Evolutionary conservation across 1,284 basidiomycete species (phyloP), one percentile per base, ranked within the genome.

Genomic region (Tremellales sp.): DNA sequence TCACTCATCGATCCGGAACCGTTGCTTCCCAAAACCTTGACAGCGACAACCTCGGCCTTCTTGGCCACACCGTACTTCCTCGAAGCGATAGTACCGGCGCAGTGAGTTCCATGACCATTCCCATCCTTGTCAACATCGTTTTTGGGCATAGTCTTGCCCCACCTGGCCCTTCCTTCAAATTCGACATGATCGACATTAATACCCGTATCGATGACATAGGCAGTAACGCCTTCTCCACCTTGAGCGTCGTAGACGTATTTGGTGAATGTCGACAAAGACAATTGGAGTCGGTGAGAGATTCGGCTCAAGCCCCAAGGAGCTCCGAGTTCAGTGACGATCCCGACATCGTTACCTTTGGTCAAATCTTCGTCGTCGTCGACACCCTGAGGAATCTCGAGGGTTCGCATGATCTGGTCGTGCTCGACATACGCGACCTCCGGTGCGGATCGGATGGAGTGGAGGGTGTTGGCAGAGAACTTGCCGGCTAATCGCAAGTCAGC

Each of bases 301-400:
- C 96, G 88, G 42, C 94, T 93, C 36, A 99, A 85, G 71, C 96
- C 91, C 96, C 96, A 97, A 49, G 94, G 92, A 21, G 94, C 89
- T 26, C 79, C 76, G 51, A 76, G 84, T 81, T 97, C 89, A 4
- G 77, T 66, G n/a, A 58, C 54, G 51, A 76, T 64, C 35, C 70
- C 68, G 11, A 59, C 55, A 36, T 36, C 33, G 58, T 61, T 44
- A 41, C 54, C 48, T 26, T 48, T 46, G 27, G 46, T 53, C 36
- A 51, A 26, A 26, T 57, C 56, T 35, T 33, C 33, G 29, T 43
- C 51, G 52, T 72, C 65, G 56, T 70, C 64, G 48, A 68, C 57
- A 49, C 64, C 70, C 45, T 63, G 58, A 50, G 60, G 66, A 40
- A 77, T 60, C 2, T 85, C 83, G 58, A 82, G 80, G 13, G 87